Base-by-base conservation (phyloP, 225 moss, liverwort and hornwort genomes). In the Marchantia paleacea region DNA sequence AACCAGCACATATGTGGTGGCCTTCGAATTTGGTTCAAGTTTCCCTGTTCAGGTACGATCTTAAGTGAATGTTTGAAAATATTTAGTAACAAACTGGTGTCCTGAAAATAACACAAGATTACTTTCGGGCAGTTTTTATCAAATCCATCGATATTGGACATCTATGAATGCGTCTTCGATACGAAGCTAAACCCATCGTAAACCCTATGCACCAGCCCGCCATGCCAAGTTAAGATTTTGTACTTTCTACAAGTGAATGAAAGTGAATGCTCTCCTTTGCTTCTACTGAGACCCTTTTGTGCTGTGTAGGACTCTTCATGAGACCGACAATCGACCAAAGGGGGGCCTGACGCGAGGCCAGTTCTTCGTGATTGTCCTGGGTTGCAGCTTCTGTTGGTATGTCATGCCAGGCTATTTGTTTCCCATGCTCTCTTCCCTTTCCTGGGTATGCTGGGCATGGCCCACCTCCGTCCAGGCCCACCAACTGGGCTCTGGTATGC, bases 1-100 rank as follows among this genome's bases (percentile, higher is more conserved):
- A 88, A 71, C 91, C 88, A 79, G 89, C 85, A 68, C 80, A 83
- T 12, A 91, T 89, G 89, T 89, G 88, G 86, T 91, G 89, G 88
- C 88, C 89, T 30, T 53, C 75, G 19, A 86, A 80, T 79, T 70
- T 91, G 22, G 86, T 91, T 11, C 89, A 91, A 60, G 89, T 91
- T 39, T 84, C 86, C 6, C 85, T 89, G 11, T 91, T 89, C 80
- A 86, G 87, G 88, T 89, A 78, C 76, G 39, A 39, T 39, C 2
- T 39, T 2, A 39, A 2, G 5, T 19, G 29, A 30, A 75, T 47
- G 6, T 49, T 9, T 10, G 28, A 31, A 62, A 24, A 39, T 2
- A 5, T 39, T 39, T 39, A 39, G 39, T 39, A 2, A 39, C 39
- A 2, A 39, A 39, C 2, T 39, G 39, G 5, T 2, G 39, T 39